These are phyloP conservation scores for Aleurites moluccanus DNA, from an alignment of 441 rosid genomes.

Conservation along the genomic window DNA sequence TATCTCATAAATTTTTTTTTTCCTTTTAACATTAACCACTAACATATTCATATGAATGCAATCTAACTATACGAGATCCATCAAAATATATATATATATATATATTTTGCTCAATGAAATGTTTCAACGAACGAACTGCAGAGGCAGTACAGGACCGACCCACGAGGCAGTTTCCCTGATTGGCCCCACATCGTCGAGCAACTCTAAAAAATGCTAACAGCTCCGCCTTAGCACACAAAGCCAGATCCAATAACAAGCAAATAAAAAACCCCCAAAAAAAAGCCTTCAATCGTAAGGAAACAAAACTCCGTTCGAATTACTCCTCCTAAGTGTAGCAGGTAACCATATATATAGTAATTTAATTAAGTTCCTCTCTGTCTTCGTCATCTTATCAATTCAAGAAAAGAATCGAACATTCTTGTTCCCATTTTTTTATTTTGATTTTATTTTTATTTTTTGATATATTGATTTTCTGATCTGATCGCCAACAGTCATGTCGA, in stretches of 20 bases:
- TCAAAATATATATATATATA: too few species aligned
- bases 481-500: constrained; percentile 50
- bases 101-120: too few species aligned
- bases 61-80: too few species aligned
- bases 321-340: background rate
- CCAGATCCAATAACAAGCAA: background rate
- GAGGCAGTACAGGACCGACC: too few species aligned
- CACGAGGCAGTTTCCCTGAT: too few species aligned
- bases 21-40: too few species aligned
- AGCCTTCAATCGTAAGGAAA: constrained; percentile 24
- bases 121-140: too few species aligned
- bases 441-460: background rate
- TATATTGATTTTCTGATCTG: constrained; percentile 10
- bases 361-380: background rate
- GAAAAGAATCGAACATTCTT: background rate
- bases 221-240: too few species aligned
- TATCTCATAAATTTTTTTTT: too few species aligned
- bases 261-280: background rate
- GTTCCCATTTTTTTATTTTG: background rate
- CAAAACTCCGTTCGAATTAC: background rate
- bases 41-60: too few species aligned
- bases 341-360: background rate
- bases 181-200: too few species aligned
- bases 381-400: background rate
- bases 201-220: too few species aligned